Base-by-base conservation (phyloP, 2,329 filamentous ascomycete genomes). In the Hypoxylon sp. region DNA sequence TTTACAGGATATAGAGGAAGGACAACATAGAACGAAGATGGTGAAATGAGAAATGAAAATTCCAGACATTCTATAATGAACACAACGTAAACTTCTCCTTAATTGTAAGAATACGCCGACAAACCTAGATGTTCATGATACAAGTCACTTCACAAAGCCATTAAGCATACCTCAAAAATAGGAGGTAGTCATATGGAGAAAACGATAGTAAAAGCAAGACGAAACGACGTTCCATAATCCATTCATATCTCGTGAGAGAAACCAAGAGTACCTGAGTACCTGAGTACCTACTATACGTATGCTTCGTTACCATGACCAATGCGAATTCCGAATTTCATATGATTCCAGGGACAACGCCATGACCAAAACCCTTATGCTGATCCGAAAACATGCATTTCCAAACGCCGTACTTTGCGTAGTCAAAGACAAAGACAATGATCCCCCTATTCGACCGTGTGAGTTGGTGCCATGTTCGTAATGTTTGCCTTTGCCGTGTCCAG, bases 181-280 rank as follows among this genome's bases (percentile, higher is more conserved):
- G 14, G 5, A 16, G 11, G 14, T 32, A 12, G 6, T 9, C 11
- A 11, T 14, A 3, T n/a, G n/a, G 27, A 39, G 14, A 27, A 3
- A 25, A 39, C 14, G n/a, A 27, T 29, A 7, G 14, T 19, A 14
- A 6, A 25, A 29, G 16, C n/a, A 51, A 14, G 7, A 32, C 27
- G 8, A 27, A 47, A 5, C 30, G 12, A 45, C n/a, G 37, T 29
- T 41, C 50, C 53, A 16, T 55, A 39, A 54, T 58, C 16, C 52
- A 68, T 68, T 65, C 53, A 50, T 68, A 62, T 65, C 65, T 65
- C 65, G 39, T 65, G 55, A 60, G 55, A 61, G 37, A 54, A 61
- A 29, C 45, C 61, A 30, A 37, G 14, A 51, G n/a, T 51, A 55
- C 53, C 7, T 27, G n/a, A 11, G 3, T 6, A 14, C 11, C 30